Conservation (phyloP, 2,329 filamentous ascomycete genomes). For the Ilyonectria robusta region DNA sequence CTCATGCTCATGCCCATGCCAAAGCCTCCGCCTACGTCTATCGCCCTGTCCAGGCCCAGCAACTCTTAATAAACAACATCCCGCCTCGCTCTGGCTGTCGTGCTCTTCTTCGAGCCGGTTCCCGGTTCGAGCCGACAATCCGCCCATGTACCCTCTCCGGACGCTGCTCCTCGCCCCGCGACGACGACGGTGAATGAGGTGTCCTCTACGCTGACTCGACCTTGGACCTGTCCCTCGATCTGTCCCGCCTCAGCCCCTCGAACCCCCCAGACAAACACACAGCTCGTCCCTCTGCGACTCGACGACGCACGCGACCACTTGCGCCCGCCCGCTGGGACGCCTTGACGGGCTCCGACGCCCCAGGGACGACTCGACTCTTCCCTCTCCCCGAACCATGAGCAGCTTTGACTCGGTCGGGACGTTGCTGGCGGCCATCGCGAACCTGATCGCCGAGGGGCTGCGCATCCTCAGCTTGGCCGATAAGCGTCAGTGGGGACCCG, state of each 20-base stretch:
- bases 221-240: constrained; percentile 1
- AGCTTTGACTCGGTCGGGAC: constrained; percentile 69
- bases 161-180: constrained; percentile 46
- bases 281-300: neutral
- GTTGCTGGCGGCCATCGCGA: constrained; percentile 71
- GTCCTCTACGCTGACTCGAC: constrained; percentile 23
- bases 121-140: constrained; percentile 41
- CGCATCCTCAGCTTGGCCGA: constrained; percentile 70
- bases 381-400: constrained; percentile 49
- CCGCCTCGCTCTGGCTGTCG: constrained; percentile 34
- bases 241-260: neutral
- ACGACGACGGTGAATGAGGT: constrained; percentile 46
- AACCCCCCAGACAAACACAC: neutral
- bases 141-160: constrained; percentile 45
- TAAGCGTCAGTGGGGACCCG: constrained; percentile 70
- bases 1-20: constrained; percentile 39
- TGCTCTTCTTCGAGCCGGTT: constrained; percentile 27
- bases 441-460: constrained; percentile 65
- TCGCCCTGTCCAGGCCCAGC: constrained; percentile 22
- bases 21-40: constrained; percentile 20
- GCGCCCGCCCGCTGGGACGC: constrained; percentile 23
- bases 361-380: constrained; percentile 16
- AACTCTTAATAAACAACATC: constrained; percentile 28
- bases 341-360: constrained; percentile 17
- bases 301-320: constrained; percentile 36